Conservation (phyloP, 169 alveolate genomes). For the Plasmodium knowlesi region DNA sequence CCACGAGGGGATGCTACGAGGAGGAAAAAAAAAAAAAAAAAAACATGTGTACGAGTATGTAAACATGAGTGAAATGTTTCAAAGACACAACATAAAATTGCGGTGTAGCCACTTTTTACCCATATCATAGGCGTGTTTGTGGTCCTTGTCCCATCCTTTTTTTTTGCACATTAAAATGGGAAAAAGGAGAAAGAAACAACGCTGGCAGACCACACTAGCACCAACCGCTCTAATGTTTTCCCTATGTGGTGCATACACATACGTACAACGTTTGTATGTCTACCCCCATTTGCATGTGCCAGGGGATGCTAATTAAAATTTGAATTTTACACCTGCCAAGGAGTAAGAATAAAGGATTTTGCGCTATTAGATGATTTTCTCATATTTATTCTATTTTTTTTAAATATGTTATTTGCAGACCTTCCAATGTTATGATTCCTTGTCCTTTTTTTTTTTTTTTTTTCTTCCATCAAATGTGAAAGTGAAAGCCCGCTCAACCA, state of each 20-base stretch:
- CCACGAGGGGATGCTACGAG: background rate
- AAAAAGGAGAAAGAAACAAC: background rate
- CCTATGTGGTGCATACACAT: background rate
- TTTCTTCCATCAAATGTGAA: background rate
- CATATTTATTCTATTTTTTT: background rate
- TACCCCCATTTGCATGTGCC: background rate
- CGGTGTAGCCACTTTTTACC: background rate
- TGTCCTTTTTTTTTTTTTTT: background rate
- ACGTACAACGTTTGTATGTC: background rate
- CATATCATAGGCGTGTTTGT: background rate
- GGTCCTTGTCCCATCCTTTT: background rate
- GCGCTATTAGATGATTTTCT: background rate
- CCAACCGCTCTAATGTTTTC: background rate
- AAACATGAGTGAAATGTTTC: background rate
- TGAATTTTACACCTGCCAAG: background rate
- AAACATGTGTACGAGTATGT: background rate
- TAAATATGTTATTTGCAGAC: background rate
- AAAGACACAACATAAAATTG: background rate
- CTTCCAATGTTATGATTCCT: background rate
- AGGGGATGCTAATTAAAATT: background rate
- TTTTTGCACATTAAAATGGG: background rate
- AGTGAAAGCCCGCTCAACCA: background rate
- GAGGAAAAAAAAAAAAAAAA: constrained; percentile 3
- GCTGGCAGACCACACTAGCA: background rate
- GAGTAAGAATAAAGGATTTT: background rate